A percentile compares a stretch with the other conserved stretches of the same genome.
Evolutionary conservation across 2,329 filamentous ascomycete genomes (phyloP).

Genomic region (Botrytis galanthina): DNA sequence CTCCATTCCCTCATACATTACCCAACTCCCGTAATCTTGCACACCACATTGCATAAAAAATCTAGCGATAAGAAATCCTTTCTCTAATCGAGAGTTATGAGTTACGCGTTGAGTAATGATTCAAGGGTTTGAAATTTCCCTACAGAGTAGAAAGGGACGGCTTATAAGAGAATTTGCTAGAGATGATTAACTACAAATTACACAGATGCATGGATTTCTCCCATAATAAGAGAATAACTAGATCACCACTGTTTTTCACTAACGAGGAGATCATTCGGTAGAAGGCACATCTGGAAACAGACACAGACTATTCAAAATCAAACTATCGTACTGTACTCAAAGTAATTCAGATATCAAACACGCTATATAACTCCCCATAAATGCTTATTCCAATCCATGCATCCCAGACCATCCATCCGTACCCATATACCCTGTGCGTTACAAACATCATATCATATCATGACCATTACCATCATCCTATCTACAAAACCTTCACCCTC

Average conservation of each 20-base stretch:
- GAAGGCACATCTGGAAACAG: not conserved
- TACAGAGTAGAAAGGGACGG: too few relatives aligned
- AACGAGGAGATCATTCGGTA: not conserved
- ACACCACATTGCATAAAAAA: too few relatives aligned
- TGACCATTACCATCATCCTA: not conserved
- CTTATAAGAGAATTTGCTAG: too few relatives aligned
- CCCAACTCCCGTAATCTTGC: too few relatives aligned
- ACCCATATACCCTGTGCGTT: not conserved
- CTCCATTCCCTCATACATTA: too few relatives aligned
- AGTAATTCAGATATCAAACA: not conserved
- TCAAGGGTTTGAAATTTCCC: too few relatives aligned
- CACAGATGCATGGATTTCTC: not conserved
- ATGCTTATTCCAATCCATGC: conserved; percentile 3
- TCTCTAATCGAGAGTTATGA: too few relatives aligned
- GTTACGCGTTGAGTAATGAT: too few relatives aligned
- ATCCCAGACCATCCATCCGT: not conserved
- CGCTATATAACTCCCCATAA: not conserved
- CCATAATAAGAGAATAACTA: not conserved
- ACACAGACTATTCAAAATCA: not conserved
- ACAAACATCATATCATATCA: not conserved
- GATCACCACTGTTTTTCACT: not conserved
- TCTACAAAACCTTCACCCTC: conserved; percentile 53
- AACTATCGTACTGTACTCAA: not conserved
- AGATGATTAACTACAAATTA: too few relatives aligned
- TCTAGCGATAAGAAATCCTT: too few relatives aligned